Base-by-base conservation (phyloP, 2,329 filamentous ascomycete genomes). In the Penicillium sp. region DNA sequence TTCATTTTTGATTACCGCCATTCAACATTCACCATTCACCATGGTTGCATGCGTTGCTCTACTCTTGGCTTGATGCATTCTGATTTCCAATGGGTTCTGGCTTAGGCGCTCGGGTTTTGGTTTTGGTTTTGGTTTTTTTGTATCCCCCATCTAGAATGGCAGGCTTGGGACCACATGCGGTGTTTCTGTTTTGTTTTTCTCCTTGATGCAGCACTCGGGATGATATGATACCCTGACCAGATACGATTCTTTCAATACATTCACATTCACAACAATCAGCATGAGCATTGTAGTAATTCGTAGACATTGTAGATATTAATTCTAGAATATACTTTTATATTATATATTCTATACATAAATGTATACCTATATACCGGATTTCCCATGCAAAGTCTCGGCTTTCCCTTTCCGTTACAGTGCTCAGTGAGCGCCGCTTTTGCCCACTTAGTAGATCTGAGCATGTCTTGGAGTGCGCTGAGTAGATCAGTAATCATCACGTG, bases 211-310 rank as follows among this genome's bases (percentile, higher is more conserved):
- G 47, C 45, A 54, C 44, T 33, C 50, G 56, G 55, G 56, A 62
- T 45, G 49, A 59, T 48, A 59, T 61, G 62, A 65, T 65, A 65
- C 62, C 61, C 62, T 61, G 54, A 62, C 57, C 62, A 49, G 51
- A 64, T 62, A 58, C 57, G 49, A 56, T 53, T 55, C 52, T 4
- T 51, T 53, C 9, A 14, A 26, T 54, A 43, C 21, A 49, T 42
- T 50, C 33, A 28, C 19, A 39, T 13, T 13, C 16, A 39, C 10
- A 7, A 18, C 13, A 10, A 14, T 14, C 26, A 29, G 26, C 11
- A 29, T 34, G 11, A 34, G 13, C 14, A 34, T 3, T 34, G 6
- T 14, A 34, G 31, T 34, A 34, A 34, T 34, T 14, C 31, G 31
- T n/a, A n/a, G n/a, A n/a, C n/a, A n/a, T n/a, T n/a, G n/a, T n/a